Evolutionary conservation across 306 rosid genomes (phyloP).

Genomic region (Pachyrhizus erosus): DNA sequence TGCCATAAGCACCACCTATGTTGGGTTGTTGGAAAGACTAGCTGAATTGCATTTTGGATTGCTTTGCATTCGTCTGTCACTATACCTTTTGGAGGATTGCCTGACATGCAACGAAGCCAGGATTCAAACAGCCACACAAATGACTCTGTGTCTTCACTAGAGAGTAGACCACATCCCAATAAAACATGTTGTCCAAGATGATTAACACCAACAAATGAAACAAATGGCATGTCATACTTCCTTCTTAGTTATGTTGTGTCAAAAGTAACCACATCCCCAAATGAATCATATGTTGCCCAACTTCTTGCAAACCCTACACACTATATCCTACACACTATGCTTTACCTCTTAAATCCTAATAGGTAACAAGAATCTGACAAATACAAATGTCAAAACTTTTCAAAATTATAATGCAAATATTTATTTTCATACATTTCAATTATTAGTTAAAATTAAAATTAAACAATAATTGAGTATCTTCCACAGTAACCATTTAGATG

Average conservation of each 20-base stretch:
- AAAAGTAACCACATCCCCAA: slow-evolving; percentile 16
- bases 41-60: not conserved
- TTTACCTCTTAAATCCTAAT: no score
- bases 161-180: slow-evolving; percentile 6
- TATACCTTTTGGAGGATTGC: not conserved
- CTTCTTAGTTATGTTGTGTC: not conserved
- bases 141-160: not conserved
- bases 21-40: not conserved
- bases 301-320: no score
- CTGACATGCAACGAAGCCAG: not conserved
- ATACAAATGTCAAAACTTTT: no score
- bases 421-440: no score
- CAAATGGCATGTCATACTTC: slow-evolving; percentile 1
- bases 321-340: no score
- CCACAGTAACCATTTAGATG: no score
- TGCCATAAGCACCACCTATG: slow-evolving; percentile 7
- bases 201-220: not conserved
- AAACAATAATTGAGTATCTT: no score
- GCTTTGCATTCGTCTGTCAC: slow-evolving; percentile 6
- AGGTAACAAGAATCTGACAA: no score
- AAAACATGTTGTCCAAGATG: not conserved
- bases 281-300: not conserved
- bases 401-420: no score
- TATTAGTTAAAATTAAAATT: no score
- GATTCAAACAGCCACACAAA: slow-evolving; percentile 4